These are phyloP conservation scores for Hyphopichia burtonii DNA, from an alignment of 1,139 yeast species.

Conservation along the genomic window DNA sequence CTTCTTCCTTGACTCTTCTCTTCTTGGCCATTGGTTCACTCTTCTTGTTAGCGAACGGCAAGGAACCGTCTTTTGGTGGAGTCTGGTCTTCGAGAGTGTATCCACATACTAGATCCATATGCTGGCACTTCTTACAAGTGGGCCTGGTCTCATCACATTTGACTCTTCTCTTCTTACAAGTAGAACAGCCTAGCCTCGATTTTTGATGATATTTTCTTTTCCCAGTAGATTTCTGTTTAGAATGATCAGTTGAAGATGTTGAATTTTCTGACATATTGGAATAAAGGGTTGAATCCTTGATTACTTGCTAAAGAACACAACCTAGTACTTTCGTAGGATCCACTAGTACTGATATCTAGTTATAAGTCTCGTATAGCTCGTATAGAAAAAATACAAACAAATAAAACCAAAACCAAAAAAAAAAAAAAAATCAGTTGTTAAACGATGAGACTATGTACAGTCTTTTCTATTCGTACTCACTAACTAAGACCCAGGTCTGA, in stretches of 20 bases:
- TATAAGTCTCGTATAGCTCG: constrained; percentile 13
- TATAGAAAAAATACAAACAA: constrained; percentile 5
- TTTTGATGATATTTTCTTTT: constrained; percentile 81
- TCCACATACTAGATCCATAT: constrained; percentile 75
- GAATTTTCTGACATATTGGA: not conserved
- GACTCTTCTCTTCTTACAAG: constrained; percentile 84
- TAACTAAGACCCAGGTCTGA: no score
- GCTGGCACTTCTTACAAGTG: constrained; percentile 70
- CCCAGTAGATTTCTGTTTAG: not conserved
- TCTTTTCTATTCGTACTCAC: no score
- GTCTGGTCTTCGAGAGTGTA: constrained; percentile 29
- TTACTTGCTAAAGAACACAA: no score
- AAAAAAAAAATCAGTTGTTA: not conserved
- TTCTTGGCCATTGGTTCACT: not conserved
- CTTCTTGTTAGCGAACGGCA: not conserved
- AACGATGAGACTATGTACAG: not conserved
- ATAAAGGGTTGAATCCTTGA: not conserved
- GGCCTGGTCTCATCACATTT: constrained; percentile 92
- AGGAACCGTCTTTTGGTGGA: not conserved
- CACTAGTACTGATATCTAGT: not conserved
- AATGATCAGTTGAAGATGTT: not conserved
- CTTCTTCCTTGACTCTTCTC: not conserved
- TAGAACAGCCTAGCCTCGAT: constrained; percentile 83
- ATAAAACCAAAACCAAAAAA: not conserved
- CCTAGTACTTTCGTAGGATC: not conserved